Base-by-base conservation (phyloP, 2,329 filamentous ascomycete species). In the Exophiala aquamarina region DNA sequence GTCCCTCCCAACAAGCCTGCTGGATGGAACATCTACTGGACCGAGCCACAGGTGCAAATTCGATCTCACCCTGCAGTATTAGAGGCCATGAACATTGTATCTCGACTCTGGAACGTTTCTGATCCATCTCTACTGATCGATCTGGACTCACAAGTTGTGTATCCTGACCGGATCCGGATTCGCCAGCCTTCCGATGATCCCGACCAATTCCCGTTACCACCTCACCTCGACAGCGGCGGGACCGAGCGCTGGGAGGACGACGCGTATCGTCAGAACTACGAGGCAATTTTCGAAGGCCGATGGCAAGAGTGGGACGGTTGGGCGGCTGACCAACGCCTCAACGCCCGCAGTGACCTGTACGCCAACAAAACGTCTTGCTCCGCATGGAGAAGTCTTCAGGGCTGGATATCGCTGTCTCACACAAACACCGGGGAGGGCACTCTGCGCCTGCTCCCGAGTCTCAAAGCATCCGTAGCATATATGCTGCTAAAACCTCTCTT, bases 111-210 rank as follows among this genome's bases (percentile, higher is more conserved):
- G 46, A 31, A 49, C 28, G 10, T 49, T 19, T 38, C 11, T 18
- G 23, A 21, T 17, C 31, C 37, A 10, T 20, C 19, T 19, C 21
- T 15, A 13, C 32, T 32, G 21, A 37, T 60, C 19, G 56, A 60
- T 34, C 18, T 60, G 18, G 28, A 10, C 11, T 56, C 44, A 28
- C 57, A 59, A 34, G 52, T 57, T n/a, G 54, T 52, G 6, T 63
- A 63, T 34, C 44, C 61, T 0, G 61, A 63, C 47, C 51, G 60
- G 1, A 57, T 62, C 35, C 56, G 61, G 3, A 62, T 63, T 39
- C 45, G 60, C 5, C 42, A 58, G 36, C 60, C 61, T 14, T 52
- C 52, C 3, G 57, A 52, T 29, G 54, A 46, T 40, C 19, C 18
- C 13, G 18, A n/a, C 10, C 41, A 53, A 32, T 57, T 57, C 33